Conservation (phyloP, 2,329 filamentous ascomycete genomes). For the Fusarium fujikuroi region DNA sequence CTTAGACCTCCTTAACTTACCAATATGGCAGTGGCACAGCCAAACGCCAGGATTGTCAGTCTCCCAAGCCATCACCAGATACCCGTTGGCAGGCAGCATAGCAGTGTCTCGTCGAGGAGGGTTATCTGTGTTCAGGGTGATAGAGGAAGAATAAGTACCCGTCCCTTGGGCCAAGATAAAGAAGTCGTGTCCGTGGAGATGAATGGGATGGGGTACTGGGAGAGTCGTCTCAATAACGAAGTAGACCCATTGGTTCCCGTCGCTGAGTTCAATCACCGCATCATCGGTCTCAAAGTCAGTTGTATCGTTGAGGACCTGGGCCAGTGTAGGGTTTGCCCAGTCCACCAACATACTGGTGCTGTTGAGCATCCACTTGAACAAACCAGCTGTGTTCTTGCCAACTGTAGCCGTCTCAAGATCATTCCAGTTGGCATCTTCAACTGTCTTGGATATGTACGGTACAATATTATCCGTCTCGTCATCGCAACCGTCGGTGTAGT, state of each 20-base stretch:
- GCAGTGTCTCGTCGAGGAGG: constrained; percentile 64
- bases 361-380: constrained; percentile 19
- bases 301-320: constrained; percentile 1
- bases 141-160: constrained; percentile 15
- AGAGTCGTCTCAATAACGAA: constrained; percentile 43
- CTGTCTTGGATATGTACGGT: constrained; percentile 49
- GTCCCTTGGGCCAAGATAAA: constrained; percentile 42
- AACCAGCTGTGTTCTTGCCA: constrained; percentile 1
- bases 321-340: constrained; percentile 9
- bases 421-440: constrained; percentile 43
- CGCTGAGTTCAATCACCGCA: constrained; percentile 45
- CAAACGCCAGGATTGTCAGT: constrained; percentile 62
- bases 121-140: constrained; percentile 47
- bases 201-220: constrained; percentile 48
- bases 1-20: neutral
- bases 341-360: constrained; percentile 12
- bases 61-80: constrained; percentile 61
- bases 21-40: constrained; percentile 63
- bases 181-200: constrained; percentile 53
- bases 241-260: constrained; percentile 46
- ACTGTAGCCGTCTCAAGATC: constrained; percentile 12
- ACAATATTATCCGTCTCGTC: constrained; percentile 51
- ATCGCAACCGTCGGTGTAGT: constrained; percentile 43
- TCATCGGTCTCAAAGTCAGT: neutral
- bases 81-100: constrained; percentile 56